Evolutionary conservation across 2,329 filamentous ascomycete genomes (phyloP).

Genomic region (Aspergillus alliaceus): DNA sequence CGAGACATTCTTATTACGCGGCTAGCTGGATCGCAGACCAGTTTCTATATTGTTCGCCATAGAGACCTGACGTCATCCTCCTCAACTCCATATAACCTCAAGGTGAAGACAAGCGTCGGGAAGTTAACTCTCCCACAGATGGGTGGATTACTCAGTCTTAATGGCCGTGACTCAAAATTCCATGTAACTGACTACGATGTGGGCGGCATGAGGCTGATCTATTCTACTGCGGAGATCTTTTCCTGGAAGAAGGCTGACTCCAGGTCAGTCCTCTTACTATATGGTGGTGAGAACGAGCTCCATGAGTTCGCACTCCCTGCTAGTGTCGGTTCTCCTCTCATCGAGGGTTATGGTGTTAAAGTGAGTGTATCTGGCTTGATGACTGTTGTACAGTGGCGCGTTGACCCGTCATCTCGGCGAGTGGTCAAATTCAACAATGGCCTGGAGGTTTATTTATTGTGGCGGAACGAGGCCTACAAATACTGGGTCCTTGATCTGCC

Average conservation of each 20-base stretch:
- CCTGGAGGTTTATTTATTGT: too few species aligned
- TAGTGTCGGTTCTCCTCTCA: constrained; percentile 24
- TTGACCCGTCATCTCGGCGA: too few species aligned
- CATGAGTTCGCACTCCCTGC: constrained; percentile 41
- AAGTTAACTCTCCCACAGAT: constrained; percentile 42
- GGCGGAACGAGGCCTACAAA: constrained; percentile 48
- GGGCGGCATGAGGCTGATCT: constrained; percentile 40
- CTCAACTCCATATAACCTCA: constrained; percentile 65
- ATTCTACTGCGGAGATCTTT: constrained; percentile 47
- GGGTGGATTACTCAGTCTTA: constrained; percentile 37
- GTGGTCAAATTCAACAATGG: constrained; percentile 54
- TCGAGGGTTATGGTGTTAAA: constrained; percentile 33
- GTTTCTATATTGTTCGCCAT: constrained; percentile 66
- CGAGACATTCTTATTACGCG: constrained; percentile 62
- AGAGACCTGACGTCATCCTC: constrained; percentile 65
- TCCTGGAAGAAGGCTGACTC: constrained; percentile 54
- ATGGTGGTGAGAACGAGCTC: too few species aligned
- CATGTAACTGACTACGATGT: constrained; percentile 45
- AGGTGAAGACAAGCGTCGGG: constrained; percentile 48
- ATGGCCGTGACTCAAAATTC: constrained; percentile 47
- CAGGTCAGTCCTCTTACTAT: too few species aligned
- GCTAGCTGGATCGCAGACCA: constrained; percentile 52
- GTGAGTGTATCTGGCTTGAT: constrained; percentile 59
- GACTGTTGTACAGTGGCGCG: too few species aligned
- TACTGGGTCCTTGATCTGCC: constrained; percentile 47